phyloP scores from a whole-genome alignment of 352 stramenopile species.

The Blastocystis hominis region DNA sequence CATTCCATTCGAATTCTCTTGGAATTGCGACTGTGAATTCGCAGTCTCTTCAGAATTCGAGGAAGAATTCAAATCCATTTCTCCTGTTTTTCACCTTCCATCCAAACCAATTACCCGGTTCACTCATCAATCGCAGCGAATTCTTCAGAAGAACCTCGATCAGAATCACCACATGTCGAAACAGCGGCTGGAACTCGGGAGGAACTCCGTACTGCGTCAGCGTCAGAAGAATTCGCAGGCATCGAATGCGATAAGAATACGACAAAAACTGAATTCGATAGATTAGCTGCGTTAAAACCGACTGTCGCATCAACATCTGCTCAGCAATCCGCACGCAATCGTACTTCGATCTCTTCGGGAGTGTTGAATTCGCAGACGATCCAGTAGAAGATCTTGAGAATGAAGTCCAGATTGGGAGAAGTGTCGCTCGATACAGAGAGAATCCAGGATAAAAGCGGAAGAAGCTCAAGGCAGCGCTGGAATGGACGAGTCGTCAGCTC shows the following conservation, averaged over 20 bases:
- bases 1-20: too few species aligned
- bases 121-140: too few species aligned
- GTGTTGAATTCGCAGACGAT: too few species aligned
- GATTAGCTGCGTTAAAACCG: background rate
- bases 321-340: too few species aligned
- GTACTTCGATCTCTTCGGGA: background rate
- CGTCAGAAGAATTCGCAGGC: background rate
- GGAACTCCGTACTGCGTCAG: background rate
- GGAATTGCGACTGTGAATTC: too few species aligned
- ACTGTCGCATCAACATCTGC: background rate
- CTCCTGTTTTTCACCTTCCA: too few species aligned
- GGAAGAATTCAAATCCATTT: too few species aligned
- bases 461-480: background rate
- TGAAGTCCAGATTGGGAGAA: background rate
- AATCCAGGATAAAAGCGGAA: background rate
- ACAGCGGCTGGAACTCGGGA: background rate
- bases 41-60: too few species aligned
- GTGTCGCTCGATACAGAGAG: background rate
- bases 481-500: background rate
- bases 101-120: too few species aligned
- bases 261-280: background rate
- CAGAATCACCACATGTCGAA: too few species aligned
- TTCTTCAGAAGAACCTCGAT: too few species aligned
- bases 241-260: background rate
- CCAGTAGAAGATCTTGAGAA: too few species aligned